phyloP scores from a whole-genome alignment of 306 rosid species.

The Medicago ruthenica region DNA sequence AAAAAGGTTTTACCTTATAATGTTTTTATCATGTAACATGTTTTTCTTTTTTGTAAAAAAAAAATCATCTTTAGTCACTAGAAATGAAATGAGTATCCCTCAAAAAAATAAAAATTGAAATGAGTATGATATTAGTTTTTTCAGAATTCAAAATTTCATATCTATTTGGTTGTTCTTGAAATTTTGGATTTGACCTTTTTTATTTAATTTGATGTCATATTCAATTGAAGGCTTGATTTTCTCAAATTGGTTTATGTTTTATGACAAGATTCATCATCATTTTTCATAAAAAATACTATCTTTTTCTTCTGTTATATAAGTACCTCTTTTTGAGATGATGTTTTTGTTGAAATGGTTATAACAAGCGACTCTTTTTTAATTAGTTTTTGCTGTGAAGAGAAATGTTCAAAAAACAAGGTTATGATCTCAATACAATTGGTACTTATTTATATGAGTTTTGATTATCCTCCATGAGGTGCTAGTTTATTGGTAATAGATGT shows the following conservation, averaged over 20 bases:
- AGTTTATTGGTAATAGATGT: too few species aligned
- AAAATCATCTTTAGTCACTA: neutral
- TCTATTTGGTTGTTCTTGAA: conserved; percentile 15
- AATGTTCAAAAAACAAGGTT: too few species aligned
- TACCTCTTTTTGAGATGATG: neutral
- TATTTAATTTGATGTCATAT: neutral
- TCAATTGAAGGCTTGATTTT: neutral
- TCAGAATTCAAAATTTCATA: too few species aligned
- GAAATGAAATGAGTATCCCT: neutral
- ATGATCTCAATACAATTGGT: conserved; percentile 11
- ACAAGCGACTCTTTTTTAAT: too few species aligned
- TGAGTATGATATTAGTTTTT: neutral
- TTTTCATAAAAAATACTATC: neutral
- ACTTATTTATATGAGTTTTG: neutral
- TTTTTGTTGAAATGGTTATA: neutral
- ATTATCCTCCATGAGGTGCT: too few species aligned
- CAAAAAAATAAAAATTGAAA: neutral
- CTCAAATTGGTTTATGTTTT: neutral
- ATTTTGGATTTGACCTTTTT: neutral
- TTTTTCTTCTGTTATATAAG: neutral
- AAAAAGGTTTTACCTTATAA: neutral
- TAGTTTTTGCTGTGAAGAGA: too few species aligned
- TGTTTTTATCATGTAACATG: neutral
- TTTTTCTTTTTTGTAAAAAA: too few species aligned
- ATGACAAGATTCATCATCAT: conserved; percentile 9